Evolutionary conservation across 495 filamentous ascomycete species (phyloP).

Genomic region (Lophiotrema nucula): DNA sequence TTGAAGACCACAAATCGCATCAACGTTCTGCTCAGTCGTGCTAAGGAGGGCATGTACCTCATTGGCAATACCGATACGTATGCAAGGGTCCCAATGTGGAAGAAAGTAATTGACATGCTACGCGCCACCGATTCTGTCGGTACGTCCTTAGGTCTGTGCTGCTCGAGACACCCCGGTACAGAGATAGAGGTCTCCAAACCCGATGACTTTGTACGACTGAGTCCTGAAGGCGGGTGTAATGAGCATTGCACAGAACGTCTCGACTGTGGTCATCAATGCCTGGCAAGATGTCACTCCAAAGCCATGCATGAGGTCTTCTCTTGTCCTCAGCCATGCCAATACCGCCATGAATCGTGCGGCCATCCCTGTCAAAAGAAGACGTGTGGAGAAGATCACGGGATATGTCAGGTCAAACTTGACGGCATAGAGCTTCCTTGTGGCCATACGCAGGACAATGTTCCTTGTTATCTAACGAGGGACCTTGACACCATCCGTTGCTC

Average conservation of each 20-base stretch:
- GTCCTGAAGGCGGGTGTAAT: slow-evolving; percentile 71
- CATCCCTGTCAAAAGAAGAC: slow-evolving; percentile 31
- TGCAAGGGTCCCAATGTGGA: slow-evolving; percentile 64
- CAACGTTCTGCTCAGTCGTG: slow-evolving; percentile 69
- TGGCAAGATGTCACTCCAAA: slow-evolving; percentile 66
- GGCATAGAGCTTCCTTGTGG: slow-evolving; percentile 54
- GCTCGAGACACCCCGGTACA: slow-evolving; percentile 63
- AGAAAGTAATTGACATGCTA: slow-evolving; percentile 58
- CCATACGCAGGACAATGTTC: slow-evolving; percentile 48
- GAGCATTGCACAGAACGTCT: slow-evolving; percentile 59
- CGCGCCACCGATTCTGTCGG: slow-evolving; percentile 46
- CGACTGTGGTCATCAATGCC: slow-evolving; percentile 67
- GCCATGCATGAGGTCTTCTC: slow-evolving; percentile 57
- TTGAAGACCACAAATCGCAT: slow-evolving; percentile 71
- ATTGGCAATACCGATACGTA: slow-evolving; percentile 70
- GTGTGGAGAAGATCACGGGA: slow-evolving; percentile 59
- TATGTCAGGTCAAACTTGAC: neutral
- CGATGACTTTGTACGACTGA: slow-evolving; percentile 57
- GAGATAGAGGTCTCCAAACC: slow-evolving; percentile 55
- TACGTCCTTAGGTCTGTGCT: slow-evolving; percentile 54
- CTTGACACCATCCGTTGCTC: slow-evolving; percentile 38
- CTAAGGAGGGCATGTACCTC: slow-evolving; percentile 79
- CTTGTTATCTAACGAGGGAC: slow-evolving; percentile 54
- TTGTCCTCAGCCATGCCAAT: slow-evolving; percentile 61
- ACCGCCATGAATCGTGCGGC: slow-evolving; percentile 29